Evolutionary conservation across 352 stramenopile species (phyloP), one percentile per base, ranked within the genome.

Genomic region (Globisporangium alternatum): DNA sequence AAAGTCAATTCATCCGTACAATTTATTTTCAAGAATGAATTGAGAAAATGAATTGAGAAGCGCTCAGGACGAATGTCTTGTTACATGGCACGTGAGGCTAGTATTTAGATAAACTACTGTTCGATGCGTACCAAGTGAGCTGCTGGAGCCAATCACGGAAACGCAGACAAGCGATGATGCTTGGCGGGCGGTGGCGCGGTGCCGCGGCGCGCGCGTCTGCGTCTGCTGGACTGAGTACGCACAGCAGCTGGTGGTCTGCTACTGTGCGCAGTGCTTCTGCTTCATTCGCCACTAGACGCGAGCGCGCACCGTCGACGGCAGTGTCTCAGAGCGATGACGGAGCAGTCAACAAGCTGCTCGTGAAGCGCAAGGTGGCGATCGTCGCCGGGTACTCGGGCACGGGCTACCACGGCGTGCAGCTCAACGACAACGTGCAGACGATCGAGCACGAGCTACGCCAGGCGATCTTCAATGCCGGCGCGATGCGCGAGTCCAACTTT

Each of bases 301-400:
- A 56, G 41, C 53, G 33, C 25, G 31, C 28, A 28, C 19, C 21
- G 62, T 47, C 22, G 17, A 12, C 21, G 10, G 10, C 37, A 15
- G 31, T 64, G 19, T 33, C 45, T 52, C 45, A 19, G 3, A 58
- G n/a, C 22, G 52, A 31, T 31, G 30, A 56, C 31, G 49, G 6
- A 25, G 48, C 48, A 28, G 51, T 5, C n/a, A 31, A 47, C 30
- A 85, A 80, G 62, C 62, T 88, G 30, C 60, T 65, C 60, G 75
- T 89, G 44, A 97, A 97, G 78, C 89, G 88, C 64, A 96, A 96
- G 57, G 84, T 97, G 62, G 90, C 85, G 25, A 78, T 97, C 49
- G 82, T 97, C 35, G 76, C 82, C 2, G 85, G 86, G 25, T 97
- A 96, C 79, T 77, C 82, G 56, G 90, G 90, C 61, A 90, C 76